These are phyloP conservation scores for Oryza glaberrima DNA, from an alignment of 176 grass and related monocot species.

Conservation along the genomic window DNA sequence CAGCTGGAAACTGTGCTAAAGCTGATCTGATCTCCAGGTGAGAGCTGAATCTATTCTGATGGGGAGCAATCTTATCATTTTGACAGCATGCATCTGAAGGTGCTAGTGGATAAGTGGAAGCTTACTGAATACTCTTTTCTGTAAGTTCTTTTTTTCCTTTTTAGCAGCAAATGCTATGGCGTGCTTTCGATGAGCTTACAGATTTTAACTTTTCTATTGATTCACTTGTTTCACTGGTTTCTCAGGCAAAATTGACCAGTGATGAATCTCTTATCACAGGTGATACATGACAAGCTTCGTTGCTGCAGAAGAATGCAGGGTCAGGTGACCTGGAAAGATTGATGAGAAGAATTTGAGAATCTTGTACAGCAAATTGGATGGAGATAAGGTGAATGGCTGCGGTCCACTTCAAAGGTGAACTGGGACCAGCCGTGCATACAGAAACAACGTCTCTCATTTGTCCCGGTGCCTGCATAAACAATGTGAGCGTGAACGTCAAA, in stretches of 20 bases:
- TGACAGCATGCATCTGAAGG: constrained; percentile 37
- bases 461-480: neutral
- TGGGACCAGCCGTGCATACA: neutral
- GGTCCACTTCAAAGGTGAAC: neutral
- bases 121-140: neutral
- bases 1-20: constrained; percentile 35
- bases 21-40: constrained; percentile 33
- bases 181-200: neutral
- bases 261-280: neutral
- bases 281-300: neutral
- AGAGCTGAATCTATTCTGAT: constrained; percentile 58
- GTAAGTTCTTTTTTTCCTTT: neutral
- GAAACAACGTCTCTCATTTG: neutral
- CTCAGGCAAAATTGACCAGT: neutral
- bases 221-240: neutral
- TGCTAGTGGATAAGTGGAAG: constrained; percentile 22
- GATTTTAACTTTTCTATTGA: neutral
- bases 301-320: constrained; percentile 11
- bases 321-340: neutral
- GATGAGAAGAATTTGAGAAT: neutral
- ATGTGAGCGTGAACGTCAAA: neutral
- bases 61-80: constrained; percentile 39
- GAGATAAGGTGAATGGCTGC: neutral
- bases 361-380: neutral
- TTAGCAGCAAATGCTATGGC: constrained; percentile 4